These are phyloP conservation scores for Lactarius indigo DNA, from an alignment of 768 basidiomycete genomes.

Conservation along the genomic window DNA sequence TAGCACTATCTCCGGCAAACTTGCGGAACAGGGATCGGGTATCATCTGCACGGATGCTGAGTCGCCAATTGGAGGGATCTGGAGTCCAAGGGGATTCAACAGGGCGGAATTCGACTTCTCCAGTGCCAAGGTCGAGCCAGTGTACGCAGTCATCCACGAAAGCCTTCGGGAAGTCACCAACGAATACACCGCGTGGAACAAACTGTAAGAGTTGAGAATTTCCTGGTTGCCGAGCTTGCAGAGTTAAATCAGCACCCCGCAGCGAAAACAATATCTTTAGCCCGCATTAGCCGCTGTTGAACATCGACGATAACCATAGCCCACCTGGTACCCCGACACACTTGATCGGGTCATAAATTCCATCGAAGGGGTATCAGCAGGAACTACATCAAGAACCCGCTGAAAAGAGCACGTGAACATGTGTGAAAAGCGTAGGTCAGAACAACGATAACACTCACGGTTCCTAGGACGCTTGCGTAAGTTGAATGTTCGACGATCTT, in stretches of 20 bases:
- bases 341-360: background rate
- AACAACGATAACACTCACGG: background rate
- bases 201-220: constrained; percentile 27
- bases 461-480: constrained; percentile 3
- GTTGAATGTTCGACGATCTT: background rate
- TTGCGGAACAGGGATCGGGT: background rate
- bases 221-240: background rate
- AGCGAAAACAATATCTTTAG: constrained; percentile 3
- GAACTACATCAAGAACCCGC: background rate
- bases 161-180: constrained; percentile 32
- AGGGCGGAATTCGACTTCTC: constrained; percentile 35
- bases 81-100: constrained; percentile 31
- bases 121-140: constrained; percentile 33
- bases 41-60: background rate
- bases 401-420: background rate
- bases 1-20: background rate
- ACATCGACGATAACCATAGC: background rate
- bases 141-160: constrained; percentile 34
- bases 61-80: constrained; percentile 31
- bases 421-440: background rate
- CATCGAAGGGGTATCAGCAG: constrained; percentile 6
- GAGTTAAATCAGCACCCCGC: background rate
- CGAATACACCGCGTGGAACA: constrained; percentile 33
- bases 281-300: background rate
- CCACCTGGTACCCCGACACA: constrained; percentile 5